Base-by-base conservation (phyloP, 139 green algal genomes). In the Diplosphaera chodatii region DNA sequence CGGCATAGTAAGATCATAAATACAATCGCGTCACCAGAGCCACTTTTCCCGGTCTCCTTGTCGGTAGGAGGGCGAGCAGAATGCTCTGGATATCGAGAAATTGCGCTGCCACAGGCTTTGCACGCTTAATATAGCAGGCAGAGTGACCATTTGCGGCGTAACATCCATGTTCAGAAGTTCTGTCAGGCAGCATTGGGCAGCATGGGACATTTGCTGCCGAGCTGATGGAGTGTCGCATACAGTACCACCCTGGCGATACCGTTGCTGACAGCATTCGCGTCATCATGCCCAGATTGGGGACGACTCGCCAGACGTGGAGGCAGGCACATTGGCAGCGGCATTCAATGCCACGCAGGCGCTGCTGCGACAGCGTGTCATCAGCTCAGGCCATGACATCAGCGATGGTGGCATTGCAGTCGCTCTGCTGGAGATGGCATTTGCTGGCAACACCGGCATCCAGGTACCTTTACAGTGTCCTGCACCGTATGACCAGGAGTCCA, bases 381-480 rank as follows among this genome's bases (percentile, higher is more conserved):
- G 78, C 31, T 84, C 95, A 20, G 94, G 95, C 1, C 95, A 99
- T 74, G 95, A 99, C 83, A 88, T 99, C 70, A 90, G 77, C 64
- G 95, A 99, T 71, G 95, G 95, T 32, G 95, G 95, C 70, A 69
- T 97, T 21, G 86, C 82, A 0, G 90, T 86, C 23, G 76, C 89
- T 8, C 75, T 97, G 66, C 81, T 97, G 63, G 95, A 99, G 86
- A 98, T 98, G 93, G 93, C 92, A 20, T 98, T 97, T 85, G 85
- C 90, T 21, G 90, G 91, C 74, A 88, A 95, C 81, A 80, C 66
- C 25, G 90, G 88, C 40, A 40, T 95, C 23, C 25, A 74, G 37
- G 74, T 83, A n/a, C n/a, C n/a, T n/a, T n/a, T n/a, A n/a, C n/a
- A n/a, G n/a, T n/a, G n/a, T n/a, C n/a, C n/a, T n/a, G n/a, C n/a